phyloP scores from a whole-genome alignment of 2,329 filamentous ascomycete genomes.

The Penicillium sp. region DNA sequence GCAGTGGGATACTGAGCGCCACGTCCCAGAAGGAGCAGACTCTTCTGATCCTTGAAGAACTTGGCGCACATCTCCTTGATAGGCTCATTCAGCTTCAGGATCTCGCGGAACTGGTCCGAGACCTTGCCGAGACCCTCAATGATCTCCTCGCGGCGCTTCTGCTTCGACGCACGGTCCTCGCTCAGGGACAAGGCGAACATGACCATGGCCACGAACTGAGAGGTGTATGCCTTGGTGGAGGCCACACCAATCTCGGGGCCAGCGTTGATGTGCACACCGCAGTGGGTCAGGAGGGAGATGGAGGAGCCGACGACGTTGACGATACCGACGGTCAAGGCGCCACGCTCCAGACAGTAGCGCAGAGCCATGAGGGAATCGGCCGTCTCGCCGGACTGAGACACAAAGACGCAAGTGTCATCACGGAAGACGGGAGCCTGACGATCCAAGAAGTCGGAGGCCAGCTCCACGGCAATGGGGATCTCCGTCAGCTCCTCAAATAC shows the following conservation, averaged over 20 bases:
- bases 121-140: slow-evolving; percentile 87
- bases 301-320: slow-evolving; percentile 98
- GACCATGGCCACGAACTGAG: slow-evolving; percentile 98
- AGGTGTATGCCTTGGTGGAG: slow-evolving; percentile 98
- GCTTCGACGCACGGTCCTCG: slow-evolving; percentile 94
- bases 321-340: slow-evolving; percentile 92
- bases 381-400: slow-evolving; percentile 97
- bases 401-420: slow-evolving; percentile 97
- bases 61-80: slow-evolving; percentile 93
- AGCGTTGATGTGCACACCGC: slow-evolving; percentile 98
- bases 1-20: slow-evolving; percentile 93
- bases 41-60: slow-evolving; percentile 96
- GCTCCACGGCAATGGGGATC: slow-evolving; percentile 93
- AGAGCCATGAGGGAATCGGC: slow-evolving; percentile 96
- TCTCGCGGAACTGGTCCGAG: slow-evolving; percentile 84
- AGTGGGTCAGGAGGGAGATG: slow-evolving; percentile 97
- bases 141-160: slow-evolving; percentile 85
- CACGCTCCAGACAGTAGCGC: slow-evolving; percentile 95
- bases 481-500: slow-evolving; percentile 97
- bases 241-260: slow-evolving; percentile 98
- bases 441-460: slow-evolving; percentile 97
- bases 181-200: slow-evolving; percentile 97
- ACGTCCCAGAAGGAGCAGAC: slow-evolving; percentile 83
- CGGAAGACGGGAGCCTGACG: slow-evolving; percentile 96
- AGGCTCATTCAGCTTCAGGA: slow-evolving; percentile 81